Percentiles rank a stretch among this genome's conserved stretches.
These are phyloP conservation scores for Gardenia jasminoides DNA, from an alignment of 257 asterid genomes.

Conservation along the genomic window DNA sequence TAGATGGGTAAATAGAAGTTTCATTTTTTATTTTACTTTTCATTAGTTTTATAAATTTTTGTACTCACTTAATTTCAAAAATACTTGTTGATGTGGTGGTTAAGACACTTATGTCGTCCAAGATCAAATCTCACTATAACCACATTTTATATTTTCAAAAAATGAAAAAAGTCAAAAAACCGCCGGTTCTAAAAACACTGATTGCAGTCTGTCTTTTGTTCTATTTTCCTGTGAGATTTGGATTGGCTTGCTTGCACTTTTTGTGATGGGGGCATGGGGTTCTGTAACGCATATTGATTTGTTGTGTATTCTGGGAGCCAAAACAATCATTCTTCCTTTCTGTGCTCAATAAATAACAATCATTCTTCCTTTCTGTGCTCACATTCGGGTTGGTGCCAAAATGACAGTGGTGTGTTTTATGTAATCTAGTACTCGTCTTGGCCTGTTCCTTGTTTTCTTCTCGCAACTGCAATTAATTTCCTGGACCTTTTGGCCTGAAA, in stretches of 20 bases:
- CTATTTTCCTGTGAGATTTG: background rate
- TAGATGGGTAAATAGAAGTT: too few species aligned
- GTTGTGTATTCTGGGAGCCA: background rate
- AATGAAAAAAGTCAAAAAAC: too few species aligned
- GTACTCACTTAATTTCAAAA: too few species aligned
- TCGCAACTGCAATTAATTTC: background rate
- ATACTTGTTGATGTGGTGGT: too few species aligned
- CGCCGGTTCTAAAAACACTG: too few species aligned
- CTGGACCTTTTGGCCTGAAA: constrained; percentile 12
- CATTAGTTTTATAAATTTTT: too few species aligned
- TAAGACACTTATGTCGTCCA: too few species aligned
- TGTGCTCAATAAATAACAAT: background rate
- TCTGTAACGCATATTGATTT: background rate
- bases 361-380: constrained; percentile 14
- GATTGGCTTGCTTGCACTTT: background rate
- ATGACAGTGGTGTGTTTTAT: background rate
- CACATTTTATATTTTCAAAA: too few species aligned
- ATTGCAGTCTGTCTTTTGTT: too few species aligned
- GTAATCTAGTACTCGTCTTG: constrained; percentile 8
- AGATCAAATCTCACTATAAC: too few species aligned
- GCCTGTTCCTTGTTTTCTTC: background rate
- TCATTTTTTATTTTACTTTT: too few species aligned
- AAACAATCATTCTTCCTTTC: background rate
- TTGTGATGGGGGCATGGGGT: constrained; percentile 4
- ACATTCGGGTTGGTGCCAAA: constrained; percentile 13